phyloP scores from a whole-genome alignment of 371 early-diverging fungal species.

The Parasitella parasitica region DNA sequence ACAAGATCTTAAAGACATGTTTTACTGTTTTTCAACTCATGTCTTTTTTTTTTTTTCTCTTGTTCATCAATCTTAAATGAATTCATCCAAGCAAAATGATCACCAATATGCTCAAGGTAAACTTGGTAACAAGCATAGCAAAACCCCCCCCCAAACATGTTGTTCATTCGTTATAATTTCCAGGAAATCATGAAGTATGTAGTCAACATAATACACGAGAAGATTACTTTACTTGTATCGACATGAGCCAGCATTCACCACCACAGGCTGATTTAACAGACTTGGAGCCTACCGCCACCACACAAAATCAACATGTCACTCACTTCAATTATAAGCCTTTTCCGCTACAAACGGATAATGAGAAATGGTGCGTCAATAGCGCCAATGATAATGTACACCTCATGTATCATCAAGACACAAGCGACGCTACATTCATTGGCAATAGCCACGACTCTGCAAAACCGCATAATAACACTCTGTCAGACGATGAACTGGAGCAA shows the following conservation, averaged over 20 bases:
- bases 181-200: not conserved
- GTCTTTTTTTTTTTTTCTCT: not conserved
- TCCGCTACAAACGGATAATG: not conserved
- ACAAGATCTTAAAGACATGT: not conserved
- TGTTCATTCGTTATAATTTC: no score
- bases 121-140: no score
- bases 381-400: not conserved
- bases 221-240: not conserved
- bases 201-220: not conserved
- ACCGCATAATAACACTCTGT: not conserved
- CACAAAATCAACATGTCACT: not conserved
- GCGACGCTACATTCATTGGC: not conserved
- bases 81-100: not conserved
- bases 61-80: not conserved
- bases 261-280: constrained; percentile 1
- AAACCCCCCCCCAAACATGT: no score
- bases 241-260: not conserved
- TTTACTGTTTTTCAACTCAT: not conserved
- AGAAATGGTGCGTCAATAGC: not conserved
- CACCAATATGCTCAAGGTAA: not conserved
- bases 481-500: not conserved
- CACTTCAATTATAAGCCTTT: not conserved
- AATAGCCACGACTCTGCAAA: not conserved
- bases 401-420: not conserved
- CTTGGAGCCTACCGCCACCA: not conserved